phyloP scores from a whole-genome alignment of 257 asterid genomes.

The Orobanche coerulescens region DNA sequence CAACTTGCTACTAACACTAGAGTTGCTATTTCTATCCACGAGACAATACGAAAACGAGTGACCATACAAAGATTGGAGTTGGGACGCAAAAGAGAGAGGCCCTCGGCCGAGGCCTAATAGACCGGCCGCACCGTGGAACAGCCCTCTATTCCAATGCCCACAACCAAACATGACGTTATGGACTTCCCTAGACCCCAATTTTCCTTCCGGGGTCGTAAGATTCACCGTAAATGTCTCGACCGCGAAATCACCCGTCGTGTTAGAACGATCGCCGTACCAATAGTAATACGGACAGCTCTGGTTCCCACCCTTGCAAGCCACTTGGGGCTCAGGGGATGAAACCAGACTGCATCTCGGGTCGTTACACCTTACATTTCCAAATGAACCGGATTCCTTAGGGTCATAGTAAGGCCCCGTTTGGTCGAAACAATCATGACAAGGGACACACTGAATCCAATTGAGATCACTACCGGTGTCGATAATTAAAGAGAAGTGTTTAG shows the following conservation, averaged over 20 bases:
- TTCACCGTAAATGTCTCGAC: conserved; percentile 77
- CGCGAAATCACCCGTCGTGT: conserved; percentile 84
- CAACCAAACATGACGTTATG: conserved; percentile 90
- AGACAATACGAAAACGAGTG: conserved; percentile 82
- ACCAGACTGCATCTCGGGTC: conserved; percentile 70
- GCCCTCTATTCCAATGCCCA: conserved; percentile 93
- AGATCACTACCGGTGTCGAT: conserved; percentile 95
- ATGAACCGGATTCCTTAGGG: conserved; percentile 51
- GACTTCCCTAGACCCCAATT: conserved; percentile 44
- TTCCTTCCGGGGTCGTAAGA: conserved; percentile 43
- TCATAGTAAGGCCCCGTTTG: conserved; percentile 67
- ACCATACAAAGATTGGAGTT: conserved; percentile 59
- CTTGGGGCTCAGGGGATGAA: conserved; percentile 70
- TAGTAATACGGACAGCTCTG: conserved; percentile 80
- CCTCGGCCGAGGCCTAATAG: conserved; percentile 79
- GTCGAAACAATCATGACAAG: conserved; percentile 82
- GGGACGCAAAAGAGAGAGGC: conserved; percentile 73
- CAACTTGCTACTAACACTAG: conserved; percentile 71
- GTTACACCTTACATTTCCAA: conserved; percentile 45
- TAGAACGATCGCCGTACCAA: conserved; percentile 94
- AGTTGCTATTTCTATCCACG: conserved; percentile 71
- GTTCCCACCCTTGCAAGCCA: conserved; percentile 33
- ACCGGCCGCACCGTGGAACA: conserved; percentile 95
- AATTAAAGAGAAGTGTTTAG: conserved; percentile 68
- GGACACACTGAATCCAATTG: conserved; percentile 88